Evolutionary conservation across 805 yeast genomes (phyloP).

Genomic region (Wickerhamiella galacta): DNA sequence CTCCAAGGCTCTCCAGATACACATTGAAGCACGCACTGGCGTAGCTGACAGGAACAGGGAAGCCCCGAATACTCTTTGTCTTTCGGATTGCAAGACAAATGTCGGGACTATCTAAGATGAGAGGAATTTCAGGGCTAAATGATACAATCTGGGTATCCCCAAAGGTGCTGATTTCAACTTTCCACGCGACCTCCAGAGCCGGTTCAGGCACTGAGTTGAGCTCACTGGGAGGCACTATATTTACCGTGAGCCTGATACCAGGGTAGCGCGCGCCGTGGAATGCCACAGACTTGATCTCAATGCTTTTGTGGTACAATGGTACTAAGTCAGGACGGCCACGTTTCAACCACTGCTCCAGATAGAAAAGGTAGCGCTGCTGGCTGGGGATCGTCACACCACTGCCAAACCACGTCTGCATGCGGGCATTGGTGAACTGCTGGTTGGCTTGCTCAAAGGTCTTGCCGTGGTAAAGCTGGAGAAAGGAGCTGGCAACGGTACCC

Average conservation of each 20-base stretch:
- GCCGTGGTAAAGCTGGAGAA: constrained; percentile 36
- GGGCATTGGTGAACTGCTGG: constrained; percentile 32
- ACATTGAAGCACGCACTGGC: no score
- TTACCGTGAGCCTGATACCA: constrained; percentile 5
- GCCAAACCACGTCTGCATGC: constrained; percentile 43
- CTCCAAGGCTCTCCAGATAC: no score
- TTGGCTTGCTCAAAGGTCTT: constrained; percentile 32
- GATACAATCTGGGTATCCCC: no score
- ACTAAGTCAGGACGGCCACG: background rate
- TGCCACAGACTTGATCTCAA: constrained; percentile 6
- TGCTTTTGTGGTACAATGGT: background rate
- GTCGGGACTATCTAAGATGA: no score
- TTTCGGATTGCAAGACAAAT: no score
- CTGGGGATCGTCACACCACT: constrained; percentile 56
- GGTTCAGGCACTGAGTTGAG: no score
- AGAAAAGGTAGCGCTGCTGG: constrained; percentile 50
- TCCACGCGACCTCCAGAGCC: no score
- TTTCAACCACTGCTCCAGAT: constrained; percentile 26
- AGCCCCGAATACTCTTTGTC: no score
- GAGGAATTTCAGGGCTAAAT: no score
- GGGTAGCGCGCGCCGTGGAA: constrained; percentile 7
- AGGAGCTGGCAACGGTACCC: constrained; percentile 59
- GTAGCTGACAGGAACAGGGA: no score
- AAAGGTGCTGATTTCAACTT: no score
- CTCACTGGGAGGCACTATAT: background rate